Evolutionary conservation across 805 yeast species (phyloP).

Genomic region (Candida sakaeoensis): DNA sequence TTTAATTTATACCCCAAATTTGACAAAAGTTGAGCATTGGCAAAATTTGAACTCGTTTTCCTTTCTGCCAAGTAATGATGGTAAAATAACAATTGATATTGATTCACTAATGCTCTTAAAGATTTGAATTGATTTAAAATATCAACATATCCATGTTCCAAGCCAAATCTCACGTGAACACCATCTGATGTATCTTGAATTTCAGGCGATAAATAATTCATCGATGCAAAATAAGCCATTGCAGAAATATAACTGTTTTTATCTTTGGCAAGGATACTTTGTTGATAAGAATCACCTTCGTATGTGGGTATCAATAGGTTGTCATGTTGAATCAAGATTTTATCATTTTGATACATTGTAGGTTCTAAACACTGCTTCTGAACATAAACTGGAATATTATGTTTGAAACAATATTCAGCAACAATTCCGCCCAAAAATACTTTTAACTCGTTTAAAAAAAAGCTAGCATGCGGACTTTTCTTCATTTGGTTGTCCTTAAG

Average conservation of each 20-base stretch:
- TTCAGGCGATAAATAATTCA: constrained; percentile 24
- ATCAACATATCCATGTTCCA: constrained; percentile 26
- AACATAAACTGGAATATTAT: constrained; percentile 16
- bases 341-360: constrained; percentile 16
- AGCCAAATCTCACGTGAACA: constrained; percentile 24
- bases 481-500: constrained; percentile 1
- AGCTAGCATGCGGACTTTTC: constrained; percentile 12
- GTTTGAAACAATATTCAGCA: constrained; percentile 18
- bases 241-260: constrained; percentile 30
- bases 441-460: constrained; percentile 25
- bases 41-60: not conserved
- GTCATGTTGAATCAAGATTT: constrained; percentile 30
- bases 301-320: constrained; percentile 33
- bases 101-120: constrained; percentile 29
- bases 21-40: constrained; percentile 22
- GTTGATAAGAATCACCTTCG: constrained; percentile 32
- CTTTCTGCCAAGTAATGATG: not conserved
- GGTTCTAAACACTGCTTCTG: constrained; percentile 16
- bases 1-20: constrained; percentile 31
- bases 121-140: constrained; percentile 20
- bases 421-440: constrained; percentile 23
- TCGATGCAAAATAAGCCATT: constrained; percentile 31
- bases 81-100: constrained; percentile 31
- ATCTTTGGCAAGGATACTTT: constrained; percentile 36
- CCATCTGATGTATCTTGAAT: constrained; percentile 11